These are phyloP conservation scores for Pestalotiopsis sp. DNA, from an alignment of 2,329 filamentous ascomycete genomes.

Conservation along the genomic window DNA sequence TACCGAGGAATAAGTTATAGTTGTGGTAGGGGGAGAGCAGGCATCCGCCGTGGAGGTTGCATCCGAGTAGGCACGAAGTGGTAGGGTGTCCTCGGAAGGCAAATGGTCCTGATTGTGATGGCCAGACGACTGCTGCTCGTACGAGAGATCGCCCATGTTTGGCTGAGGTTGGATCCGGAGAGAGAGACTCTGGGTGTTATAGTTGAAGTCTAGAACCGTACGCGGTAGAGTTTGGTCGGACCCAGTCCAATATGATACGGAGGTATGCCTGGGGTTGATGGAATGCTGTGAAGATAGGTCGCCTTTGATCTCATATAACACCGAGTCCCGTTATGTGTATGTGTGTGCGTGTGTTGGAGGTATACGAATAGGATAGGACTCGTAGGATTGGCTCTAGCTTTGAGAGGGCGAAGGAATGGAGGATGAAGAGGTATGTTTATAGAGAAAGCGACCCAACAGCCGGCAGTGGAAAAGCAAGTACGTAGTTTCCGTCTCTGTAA, in stretches of 20 bases:
- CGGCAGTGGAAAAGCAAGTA: not conserved
- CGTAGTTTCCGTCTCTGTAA: not conserved
- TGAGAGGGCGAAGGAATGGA: slow-evolving; percentile 19
- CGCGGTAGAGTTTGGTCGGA: slow-evolving; percentile 14
- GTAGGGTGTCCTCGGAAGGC: slow-evolving; percentile 20
- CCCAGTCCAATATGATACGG: slow-evolving; percentile 9
- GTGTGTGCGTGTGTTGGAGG: slow-evolving; percentile 2
- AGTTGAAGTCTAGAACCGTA: slow-evolving; percentile 17
- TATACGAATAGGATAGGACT: slow-evolving; percentile 9
- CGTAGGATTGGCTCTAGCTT: slow-evolving; percentile 8
- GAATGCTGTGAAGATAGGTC: slow-evolving; percentile 25
- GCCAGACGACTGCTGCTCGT: slow-evolving; percentile 21
- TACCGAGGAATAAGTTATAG: slow-evolving; percentile 27
- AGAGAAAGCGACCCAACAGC: slow-evolving; percentile 20
- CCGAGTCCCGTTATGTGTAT: not conserved
- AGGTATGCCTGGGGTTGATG: slow-evolving; percentile 17
- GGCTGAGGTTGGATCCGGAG: slow-evolving; percentile 12
- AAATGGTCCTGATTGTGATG: slow-evolving; percentile 23
- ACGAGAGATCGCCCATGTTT: slow-evolving; percentile 27
- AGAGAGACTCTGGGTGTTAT: slow-evolving; percentile 13
- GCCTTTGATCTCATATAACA: slow-evolving; percentile 12
- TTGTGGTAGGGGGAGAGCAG: slow-evolving; percentile 26
- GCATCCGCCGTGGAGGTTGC: slow-evolving; percentile 23
- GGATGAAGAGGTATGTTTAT: slow-evolving; percentile 23
- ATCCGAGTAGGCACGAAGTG: slow-evolving; percentile 19